Evolutionary conservation across 495 filamentous ascomycete species (phyloP), one percentile per base, ranked within the genome.

Genomic region (Neurospora hispaniola): DNA sequence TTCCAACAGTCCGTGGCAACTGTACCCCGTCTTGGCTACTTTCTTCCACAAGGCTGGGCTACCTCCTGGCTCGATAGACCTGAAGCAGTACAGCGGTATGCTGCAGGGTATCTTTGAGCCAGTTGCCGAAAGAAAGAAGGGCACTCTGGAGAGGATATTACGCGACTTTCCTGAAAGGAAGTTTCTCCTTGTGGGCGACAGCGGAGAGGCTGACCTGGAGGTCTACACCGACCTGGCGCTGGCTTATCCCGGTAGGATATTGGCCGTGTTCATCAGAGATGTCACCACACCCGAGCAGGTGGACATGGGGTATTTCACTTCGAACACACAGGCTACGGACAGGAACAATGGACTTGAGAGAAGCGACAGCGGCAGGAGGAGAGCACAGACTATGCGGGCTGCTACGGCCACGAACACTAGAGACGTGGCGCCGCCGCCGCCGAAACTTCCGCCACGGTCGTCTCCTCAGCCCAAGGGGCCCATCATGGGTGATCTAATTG

Each of bases 91-190:
- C 81, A 90, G 86, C 70, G 96, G 96, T 40, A 96, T 98, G 92
- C 85, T 99, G 2, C 94, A 97, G 81, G 96, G 96, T 0, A 97
- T 99, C 54, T 98, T 99, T 75, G 96, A 99, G 81, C 96, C 96
- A 23, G 96, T 97, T 3, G 93, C 95, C 0, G 96, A 98, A 81
- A 85, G 94, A 59, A 99, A 99, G 83, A 95, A 93, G 79, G 89
- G 89, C 0, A 91, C 91, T 0, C 83, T 99, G 1, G 94, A 97
- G 74, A 90, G 88, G 74, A 91, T 99, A 42, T 82, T 98, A 74
- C 84, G 87, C 23, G 96, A 99, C 77, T 99, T 98, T 78, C 96
- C 96, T 0, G 86, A 94, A 69, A 86, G 96, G 62, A 91, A 89
- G 74, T 99, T 98, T 80, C 87, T 99, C 10, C 86, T 99, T 1